Evolutionary conservation across 805 yeast species (phyloP).

Genomic region (Saccharomycopsis fibuligera): DNA sequence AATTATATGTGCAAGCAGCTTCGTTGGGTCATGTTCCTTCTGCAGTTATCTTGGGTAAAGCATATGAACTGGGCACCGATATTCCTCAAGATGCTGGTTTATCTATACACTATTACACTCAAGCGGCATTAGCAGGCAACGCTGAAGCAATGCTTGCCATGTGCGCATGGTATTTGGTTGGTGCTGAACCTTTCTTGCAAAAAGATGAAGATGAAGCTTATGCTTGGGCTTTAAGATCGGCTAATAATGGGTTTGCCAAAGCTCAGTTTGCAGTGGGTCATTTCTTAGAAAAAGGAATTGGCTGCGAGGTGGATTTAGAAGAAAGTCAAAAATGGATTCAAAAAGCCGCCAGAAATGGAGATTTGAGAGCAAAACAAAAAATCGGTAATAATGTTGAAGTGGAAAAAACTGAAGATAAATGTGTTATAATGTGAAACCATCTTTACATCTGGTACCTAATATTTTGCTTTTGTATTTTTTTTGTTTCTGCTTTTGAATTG

Average conservation of each 20-base stretch:
- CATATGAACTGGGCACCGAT: slow-evolving; percentile 72
- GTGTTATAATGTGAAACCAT: slow-evolving; percentile 27
- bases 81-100: slow-evolving; percentile 71
- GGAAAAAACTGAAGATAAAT: slow-evolving; percentile 26
- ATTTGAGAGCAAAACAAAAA: slow-evolving; percentile 42
- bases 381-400: slow-evolving; percentile 23
- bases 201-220: slow-evolving; percentile 80
- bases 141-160: slow-evolving; percentile 84
- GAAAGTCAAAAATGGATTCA: slow-evolving; percentile 71
- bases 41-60: slow-evolving; percentile 70
- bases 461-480: background rate
- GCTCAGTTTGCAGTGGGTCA: slow-evolving; percentile 84
- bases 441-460: background rate
- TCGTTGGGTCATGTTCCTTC: slow-evolving; percentile 80
- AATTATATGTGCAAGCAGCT: slow-evolving; percentile 81
- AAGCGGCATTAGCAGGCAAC: slow-evolving; percentile 86
- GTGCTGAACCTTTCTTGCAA: slow-evolving; percentile 76
- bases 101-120: slow-evolving; percentile 87
- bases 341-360: slow-evolving; percentile 61
- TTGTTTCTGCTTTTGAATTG: background rate
- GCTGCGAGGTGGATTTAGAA: slow-evolving; percentile 53
- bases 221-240: slow-evolving; percentile 91
- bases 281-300: slow-evolving; percentile 82
- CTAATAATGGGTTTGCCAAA: slow-evolving; percentile 63
- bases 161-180: slow-evolving; percentile 96